Percentiles rank a stretch among this genome's conserved stretches.
These are phyloP conservation scores for Oryza meridionalis DNA, from an alignment of 176 grass and related monocot genomes.

Conservation along the genomic window DNA sequence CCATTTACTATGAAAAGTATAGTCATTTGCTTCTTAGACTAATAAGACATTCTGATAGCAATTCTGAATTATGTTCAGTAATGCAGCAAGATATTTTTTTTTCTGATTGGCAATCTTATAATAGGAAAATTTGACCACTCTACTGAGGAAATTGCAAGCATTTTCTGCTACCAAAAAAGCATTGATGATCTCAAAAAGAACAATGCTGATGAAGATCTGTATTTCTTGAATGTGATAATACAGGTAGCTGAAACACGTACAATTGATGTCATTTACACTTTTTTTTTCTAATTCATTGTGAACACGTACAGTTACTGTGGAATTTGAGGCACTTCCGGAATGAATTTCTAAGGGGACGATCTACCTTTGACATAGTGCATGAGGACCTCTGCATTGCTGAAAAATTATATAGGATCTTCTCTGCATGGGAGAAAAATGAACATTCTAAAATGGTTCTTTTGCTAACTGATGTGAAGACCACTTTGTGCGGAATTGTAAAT, in stretches of 20 bases:
- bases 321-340: background rate
- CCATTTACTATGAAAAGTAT: background rate
- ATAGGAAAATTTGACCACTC: background rate
- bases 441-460: background rate
- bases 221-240: background rate
- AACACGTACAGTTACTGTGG: background rate
- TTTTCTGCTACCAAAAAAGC: background rate
- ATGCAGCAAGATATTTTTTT: background rate
- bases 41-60: background rate
- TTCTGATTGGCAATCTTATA: background rate
- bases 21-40: background rate
- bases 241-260: constrained; percentile 2
- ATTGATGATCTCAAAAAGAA: background rate
- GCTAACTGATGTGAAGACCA: background rate
- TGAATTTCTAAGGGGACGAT: background rate
- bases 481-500: background rate
- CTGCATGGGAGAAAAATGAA: background rate
- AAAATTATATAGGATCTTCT: background rate
- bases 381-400: background rate
- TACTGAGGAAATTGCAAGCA: background rate
- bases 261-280: too few relatives aligned
- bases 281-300: background rate
- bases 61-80: background rate
- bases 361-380: background rate
- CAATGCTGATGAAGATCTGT: background rate